Conservation (phyloP, 352 stramenopile species). For the Plasmopara muralis region DNA sequence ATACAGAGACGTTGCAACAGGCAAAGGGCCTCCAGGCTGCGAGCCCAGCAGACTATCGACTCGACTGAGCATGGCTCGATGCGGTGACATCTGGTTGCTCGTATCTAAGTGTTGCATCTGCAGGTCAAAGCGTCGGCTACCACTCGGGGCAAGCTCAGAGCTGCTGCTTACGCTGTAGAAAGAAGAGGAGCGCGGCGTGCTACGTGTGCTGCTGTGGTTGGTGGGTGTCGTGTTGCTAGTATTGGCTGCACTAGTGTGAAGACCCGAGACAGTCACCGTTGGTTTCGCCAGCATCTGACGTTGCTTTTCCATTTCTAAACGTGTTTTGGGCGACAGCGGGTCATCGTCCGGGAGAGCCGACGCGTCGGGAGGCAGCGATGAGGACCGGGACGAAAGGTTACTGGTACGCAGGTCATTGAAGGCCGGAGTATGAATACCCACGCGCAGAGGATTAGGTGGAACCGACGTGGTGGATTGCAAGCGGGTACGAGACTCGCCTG, state of each 20-base stretch:
- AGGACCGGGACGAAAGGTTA: conserved; percentile 10
- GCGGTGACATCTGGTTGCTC: conserved; percentile 41
- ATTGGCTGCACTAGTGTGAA: conserved; percentile 18
- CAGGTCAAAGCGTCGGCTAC: conserved; percentile 5
- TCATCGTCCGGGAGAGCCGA: conserved; percentile 20
- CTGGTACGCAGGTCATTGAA: conserved; percentile 24
- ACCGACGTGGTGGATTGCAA: conserved; percentile 5
- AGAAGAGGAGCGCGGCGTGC: conserved; percentile 21
- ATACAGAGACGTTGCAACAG: conserved; percentile 16
- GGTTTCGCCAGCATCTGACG: conserved; percentile 23
- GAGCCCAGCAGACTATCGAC: conserved; percentile 46
- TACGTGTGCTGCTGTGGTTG: conserved; percentile 19
- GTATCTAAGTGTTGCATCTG: conserved; percentile 7
- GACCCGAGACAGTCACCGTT: neutral
- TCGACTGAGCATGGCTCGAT: conserved; percentile 52
- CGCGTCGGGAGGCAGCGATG: conserved; percentile 12
- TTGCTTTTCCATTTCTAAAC: conserved; percentile 42
- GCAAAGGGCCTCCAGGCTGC: conserved; percentile 5
- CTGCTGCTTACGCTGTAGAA: conserved; percentile 20
- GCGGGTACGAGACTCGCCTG: conserved; percentile 7
- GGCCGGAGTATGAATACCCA: conserved; percentile 5
- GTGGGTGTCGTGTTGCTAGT: conserved; percentile 29
- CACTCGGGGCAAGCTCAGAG: conserved; percentile 6
- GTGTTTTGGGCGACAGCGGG: conserved; percentile 42
- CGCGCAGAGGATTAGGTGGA: conserved; percentile 5